Evolutionary conservation across 495 filamentous ascomycete genomes (phyloP).

Genomic region (Aspergillus indologenus): DNA sequence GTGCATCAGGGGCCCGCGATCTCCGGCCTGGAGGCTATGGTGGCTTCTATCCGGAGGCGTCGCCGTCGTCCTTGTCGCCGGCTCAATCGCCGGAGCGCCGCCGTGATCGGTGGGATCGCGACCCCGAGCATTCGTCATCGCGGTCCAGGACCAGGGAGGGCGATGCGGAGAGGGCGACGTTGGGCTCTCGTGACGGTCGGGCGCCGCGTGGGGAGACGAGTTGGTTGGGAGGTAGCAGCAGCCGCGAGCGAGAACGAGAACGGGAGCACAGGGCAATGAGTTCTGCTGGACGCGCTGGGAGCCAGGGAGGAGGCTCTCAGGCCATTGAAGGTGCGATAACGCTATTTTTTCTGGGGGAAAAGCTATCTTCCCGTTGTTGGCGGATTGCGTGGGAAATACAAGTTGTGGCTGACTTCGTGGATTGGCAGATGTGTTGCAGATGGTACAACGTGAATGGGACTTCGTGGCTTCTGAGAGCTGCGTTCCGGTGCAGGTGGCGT

Average conservation of each 20-base stretch:
- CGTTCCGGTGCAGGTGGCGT: slow-evolving; percentile 85
- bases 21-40: slow-evolving; percentile 46
- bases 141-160: slow-evolving; percentile 38
- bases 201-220: slow-evolving; percentile 22
- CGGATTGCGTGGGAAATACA: neutral
- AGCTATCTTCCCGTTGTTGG: neutral
- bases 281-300: neutral
- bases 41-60: slow-evolving; percentile 39
- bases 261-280: neutral
- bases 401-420: neutral
- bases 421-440: slow-evolving; percentile 53
- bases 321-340: slow-evolving; percentile 41
- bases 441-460: slow-evolving; percentile 85
- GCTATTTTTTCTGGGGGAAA: too few species aligned
- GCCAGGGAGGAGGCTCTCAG: slow-evolving; percentile 29
- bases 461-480: slow-evolving; percentile 85
- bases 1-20: slow-evolving; percentile 20
- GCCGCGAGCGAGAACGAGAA: slow-evolving; percentile 25
- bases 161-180: slow-evolving; percentile 28
- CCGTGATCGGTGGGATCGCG: slow-evolving; percentile 36
- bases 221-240: slow-evolving; percentile 23
- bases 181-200: slow-evolving; percentile 27
- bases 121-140: slow-evolving; percentile 36
- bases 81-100: slow-evolving; percentile 36
- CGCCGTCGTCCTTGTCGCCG: slow-evolving; percentile 27